Evolutionary conservation across 148 eudicot species (phyloP).

Genomic region (Rhododendron henanense): DNA sequence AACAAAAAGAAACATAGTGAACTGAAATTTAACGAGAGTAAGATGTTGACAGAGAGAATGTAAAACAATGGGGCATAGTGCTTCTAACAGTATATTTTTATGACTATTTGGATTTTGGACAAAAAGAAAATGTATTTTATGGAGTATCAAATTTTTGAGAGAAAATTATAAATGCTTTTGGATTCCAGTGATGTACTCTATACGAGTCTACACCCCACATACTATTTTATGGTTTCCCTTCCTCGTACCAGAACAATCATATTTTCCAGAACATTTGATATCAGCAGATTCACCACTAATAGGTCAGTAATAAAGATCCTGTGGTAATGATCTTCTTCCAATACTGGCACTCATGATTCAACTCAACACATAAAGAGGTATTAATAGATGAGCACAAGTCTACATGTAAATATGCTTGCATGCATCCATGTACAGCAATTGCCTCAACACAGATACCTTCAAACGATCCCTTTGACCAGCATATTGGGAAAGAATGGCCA

Average conservation of each 20-base stretch:
- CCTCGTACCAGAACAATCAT: not conserved
- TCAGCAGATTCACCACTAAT: too few relatives aligned
- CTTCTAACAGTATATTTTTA: not conserved
- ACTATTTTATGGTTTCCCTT: not conserved
- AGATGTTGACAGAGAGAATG: not conserved
- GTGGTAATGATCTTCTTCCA: too few relatives aligned
- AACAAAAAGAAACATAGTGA: not conserved
- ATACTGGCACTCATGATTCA: too few relatives aligned
- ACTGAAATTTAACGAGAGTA: not conserved
- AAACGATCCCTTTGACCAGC: too few relatives aligned
- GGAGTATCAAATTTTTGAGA: not conserved
- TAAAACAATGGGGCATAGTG: not conserved
- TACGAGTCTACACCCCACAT: not conserved
- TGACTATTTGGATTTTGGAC: not conserved
- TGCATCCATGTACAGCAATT: too few relatives aligned
- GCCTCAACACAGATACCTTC: too few relatives aligned
- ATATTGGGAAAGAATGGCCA: constrained; percentile 78
- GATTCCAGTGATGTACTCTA: not conserved
- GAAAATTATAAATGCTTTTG: not conserved
- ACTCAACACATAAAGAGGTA: too few relatives aligned
- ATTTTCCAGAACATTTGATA: constrained; percentile 16
- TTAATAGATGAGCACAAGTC: too few relatives aligned
- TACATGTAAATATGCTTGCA: too few relatives aligned
- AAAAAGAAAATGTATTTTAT: not conserved
- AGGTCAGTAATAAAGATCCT: too few relatives aligned